Evolutionary conservation across 495 filamentous ascomycete genomes (phyloP).

Genomic region (Hapsidospora chrysogenum): DNA sequence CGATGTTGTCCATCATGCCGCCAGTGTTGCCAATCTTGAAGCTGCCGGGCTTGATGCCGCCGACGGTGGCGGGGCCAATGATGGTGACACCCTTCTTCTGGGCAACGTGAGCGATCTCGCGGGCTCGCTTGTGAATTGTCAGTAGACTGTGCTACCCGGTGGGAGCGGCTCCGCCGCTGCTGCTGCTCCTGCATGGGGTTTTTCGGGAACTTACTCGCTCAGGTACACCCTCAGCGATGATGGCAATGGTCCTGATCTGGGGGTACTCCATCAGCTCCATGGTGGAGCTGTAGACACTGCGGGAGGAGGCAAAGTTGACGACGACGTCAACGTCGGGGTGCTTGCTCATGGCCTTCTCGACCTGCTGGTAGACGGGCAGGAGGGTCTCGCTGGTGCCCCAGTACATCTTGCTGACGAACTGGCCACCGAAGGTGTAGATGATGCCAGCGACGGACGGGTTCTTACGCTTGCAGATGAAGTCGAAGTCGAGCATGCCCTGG

Average conservation of each 20-base stretch:
- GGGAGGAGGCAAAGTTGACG: slow-evolving; percentile 98
- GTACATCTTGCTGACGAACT: slow-evolving; percentile 99
- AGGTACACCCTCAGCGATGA: slow-evolving; percentile 97
- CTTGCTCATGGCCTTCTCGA: slow-evolving; percentile 87
- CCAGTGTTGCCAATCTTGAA: slow-evolving; percentile 99
- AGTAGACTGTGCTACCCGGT: background rate
- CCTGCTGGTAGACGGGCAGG: slow-evolving; percentile 93
- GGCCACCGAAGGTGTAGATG: slow-evolving; percentile 98
- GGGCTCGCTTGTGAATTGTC: slow-evolving; percentile 48
- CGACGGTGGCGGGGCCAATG: slow-evolving; percentile 94
- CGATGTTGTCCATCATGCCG: slow-evolving; percentile 99
- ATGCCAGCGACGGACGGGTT: slow-evolving; percentile 96
- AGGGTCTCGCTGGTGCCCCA: slow-evolving; percentile 99
- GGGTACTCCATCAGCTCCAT: slow-evolving; percentile 97
- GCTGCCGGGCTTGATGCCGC: slow-evolving; percentile 97
- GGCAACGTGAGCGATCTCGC: slow-evolving; percentile 89
- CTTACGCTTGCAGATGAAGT: slow-evolving; percentile 98
- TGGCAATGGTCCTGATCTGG: slow-evolving; percentile 94
- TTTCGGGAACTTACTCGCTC: slow-evolving; percentile 56
- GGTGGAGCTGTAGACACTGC: slow-evolving; percentile 92
- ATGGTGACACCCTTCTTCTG: slow-evolving; percentile 98
- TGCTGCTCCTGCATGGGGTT: background rate
- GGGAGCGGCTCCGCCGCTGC: background rate
- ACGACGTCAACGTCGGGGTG: slow-evolving; percentile 93
- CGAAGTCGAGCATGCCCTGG: slow-evolving; percentile 99